Conservation (phyloP, 805 yeast genomes). For the Nakazawaea ishiwadae region DNA sequence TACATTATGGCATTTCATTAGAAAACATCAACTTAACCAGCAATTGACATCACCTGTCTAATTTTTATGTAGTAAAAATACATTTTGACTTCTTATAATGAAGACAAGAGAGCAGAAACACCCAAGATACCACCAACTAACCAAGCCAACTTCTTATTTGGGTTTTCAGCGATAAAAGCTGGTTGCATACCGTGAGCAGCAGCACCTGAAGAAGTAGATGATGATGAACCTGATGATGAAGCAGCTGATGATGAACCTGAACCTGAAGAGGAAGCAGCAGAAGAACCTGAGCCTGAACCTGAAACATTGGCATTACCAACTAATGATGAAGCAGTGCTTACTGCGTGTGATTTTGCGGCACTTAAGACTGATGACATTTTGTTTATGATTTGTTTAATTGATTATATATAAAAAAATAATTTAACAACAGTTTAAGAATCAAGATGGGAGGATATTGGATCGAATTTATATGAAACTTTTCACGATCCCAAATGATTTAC, state of each 20-base stretch:
- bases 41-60: too few species aligned
- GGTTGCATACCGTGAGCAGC: slow-evolving; percentile 16
- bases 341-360: slow-evolving; percentile 2
- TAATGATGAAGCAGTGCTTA: slow-evolving; percentile 16
- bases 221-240: slow-evolving; percentile 14
- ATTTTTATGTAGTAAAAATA: neutral
- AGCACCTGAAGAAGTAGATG: slow-evolving; percentile 19
- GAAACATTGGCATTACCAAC: slow-evolving; percentile 21
- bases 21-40: too few species aligned
- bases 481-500: neutral
- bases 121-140: slow-evolving; percentile 13
- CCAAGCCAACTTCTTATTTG: slow-evolving; percentile 11
- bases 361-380: slow-evolving; percentile 14
- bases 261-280: neutral
- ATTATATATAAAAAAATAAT: too few species aligned
- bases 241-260: slow-evolving; percentile 9
- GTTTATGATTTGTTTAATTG: slow-evolving; percentile 1
- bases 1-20: too few species aligned
- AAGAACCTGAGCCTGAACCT: slow-evolving; percentile 12
- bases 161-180: slow-evolving; percentile 4
- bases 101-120: slow-evolving; percentile 10
- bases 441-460: too few species aligned
- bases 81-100: slow-evolving; percentile 2
- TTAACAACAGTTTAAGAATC: too few species aligned
- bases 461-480: too few species aligned